Evolutionary conservation across 169 alveolate species (phyloP).

Genomic region (Eimeria sp.): DNA sequence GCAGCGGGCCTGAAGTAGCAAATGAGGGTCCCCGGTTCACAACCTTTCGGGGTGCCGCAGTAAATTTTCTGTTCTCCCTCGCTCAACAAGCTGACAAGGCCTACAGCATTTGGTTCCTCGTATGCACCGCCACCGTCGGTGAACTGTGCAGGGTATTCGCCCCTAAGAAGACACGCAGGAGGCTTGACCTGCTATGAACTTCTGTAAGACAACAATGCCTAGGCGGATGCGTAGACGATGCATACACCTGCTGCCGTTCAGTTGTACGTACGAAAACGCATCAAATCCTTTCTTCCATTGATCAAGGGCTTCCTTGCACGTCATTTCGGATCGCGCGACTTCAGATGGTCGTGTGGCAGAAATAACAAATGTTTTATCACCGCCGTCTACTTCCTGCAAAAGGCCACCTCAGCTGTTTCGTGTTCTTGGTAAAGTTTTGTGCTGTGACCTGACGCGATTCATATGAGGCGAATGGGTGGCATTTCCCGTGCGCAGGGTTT

Average conservation of each 20-base stretch:
- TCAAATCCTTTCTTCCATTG: conserved; percentile 1
- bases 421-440: neutral
- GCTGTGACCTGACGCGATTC: neutral
- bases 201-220: neutral
- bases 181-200: neutral
- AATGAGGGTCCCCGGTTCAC: neutral
- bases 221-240: neutral
- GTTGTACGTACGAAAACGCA: neutral
- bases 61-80: neutral
- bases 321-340: neutral
- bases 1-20: conserved; percentile 20
- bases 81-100: conserved; percentile 28
- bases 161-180: neutral
- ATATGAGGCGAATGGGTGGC: too few species aligned
- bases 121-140: neutral
- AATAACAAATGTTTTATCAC: neutral
- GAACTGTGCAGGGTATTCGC: conserved; percentile 16
- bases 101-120: conserved; percentile 35
- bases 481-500: neutral
- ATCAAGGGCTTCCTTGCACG: conserved; percentile 34
- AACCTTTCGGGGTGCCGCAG: neutral
- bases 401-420: neutral
- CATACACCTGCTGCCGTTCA: neutral
- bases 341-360: conserved; percentile 6
- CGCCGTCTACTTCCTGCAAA: neutral